These are phyloP conservation scores for Lasiodiplodia theobromae DNA, from an alignment of 2,329 filamentous ascomycete species.

Conservation along the genomic window DNA sequence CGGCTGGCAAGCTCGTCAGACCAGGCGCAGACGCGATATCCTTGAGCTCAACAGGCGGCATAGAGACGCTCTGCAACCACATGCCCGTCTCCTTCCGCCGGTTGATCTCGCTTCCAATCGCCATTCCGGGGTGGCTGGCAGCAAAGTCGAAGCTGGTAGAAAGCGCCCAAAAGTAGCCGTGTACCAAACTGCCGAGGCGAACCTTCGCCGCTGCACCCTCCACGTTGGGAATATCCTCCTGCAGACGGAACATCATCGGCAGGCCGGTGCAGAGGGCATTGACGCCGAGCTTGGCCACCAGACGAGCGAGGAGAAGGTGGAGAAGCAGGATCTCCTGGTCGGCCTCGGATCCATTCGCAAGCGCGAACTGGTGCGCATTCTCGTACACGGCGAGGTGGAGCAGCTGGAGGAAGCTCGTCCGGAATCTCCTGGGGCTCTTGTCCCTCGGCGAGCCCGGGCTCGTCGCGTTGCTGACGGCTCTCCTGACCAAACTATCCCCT, in stretches of 20 bases:
- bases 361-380: slow-evolving; percentile 75
- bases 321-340: slow-evolving; percentile 74
- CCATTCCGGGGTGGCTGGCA: slow-evolving; percentile 69
- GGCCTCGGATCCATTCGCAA: slow-evolving; percentile 42
- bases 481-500: slow-evolving; percentile 52
- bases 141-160: slow-evolving; percentile 81
- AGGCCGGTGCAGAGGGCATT: slow-evolving; percentile 81
- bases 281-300: slow-evolving; percentile 80
- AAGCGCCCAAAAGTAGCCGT: slow-evolving; percentile 87
- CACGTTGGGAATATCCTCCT: slow-evolving; percentile 76
- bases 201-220: slow-evolving; percentile 75
- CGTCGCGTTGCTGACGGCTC: slow-evolving; percentile 26
- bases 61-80: slow-evolving; percentile 77
- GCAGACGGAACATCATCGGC: slow-evolving; percentile 87
- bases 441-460: slow-evolving; percentile 19
- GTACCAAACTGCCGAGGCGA: slow-evolving; percentile 81
- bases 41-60: slow-evolving; percentile 72
- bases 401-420: slow-evolving; percentile 78
- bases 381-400: slow-evolving; percentile 92
- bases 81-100: slow-evolving; percentile 75
- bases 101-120: slow-evolving; percentile 77
- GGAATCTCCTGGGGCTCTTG: slow-evolving; percentile 52
- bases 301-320: slow-evolving; percentile 75
- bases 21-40: slow-evolving; percentile 52
- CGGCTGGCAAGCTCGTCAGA: slow-evolving; percentile 44